Evolutionary conservation across 352 stramenopile species (phyloP), one percentile per base, ranked within the genome.

Genomic region (Phytophthora tentaculata): DNA sequence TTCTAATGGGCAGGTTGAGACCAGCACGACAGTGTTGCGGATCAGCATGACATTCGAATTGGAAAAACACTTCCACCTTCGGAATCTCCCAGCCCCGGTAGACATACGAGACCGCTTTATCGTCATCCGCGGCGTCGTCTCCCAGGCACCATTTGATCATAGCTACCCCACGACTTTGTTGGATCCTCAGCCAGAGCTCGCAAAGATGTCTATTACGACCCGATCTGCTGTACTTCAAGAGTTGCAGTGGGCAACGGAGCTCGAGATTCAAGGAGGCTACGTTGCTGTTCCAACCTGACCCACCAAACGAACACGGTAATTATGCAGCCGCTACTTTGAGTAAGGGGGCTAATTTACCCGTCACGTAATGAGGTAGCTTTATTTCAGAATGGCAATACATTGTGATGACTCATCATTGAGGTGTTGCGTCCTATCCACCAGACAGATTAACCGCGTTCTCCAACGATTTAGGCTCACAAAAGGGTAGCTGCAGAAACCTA

Each of bases 221-320:
- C 58, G 58, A 24, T 49, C 55, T 26, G 26, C 35, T 1, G 28
- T 59, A 13, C 50, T 66, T 23, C 61, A n/a, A 61, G 41, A 47
- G 20, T 43, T 68, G 28, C 39, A 44, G 13, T 73, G 65, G 65
- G 39, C 17, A 41, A 16, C 7, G 26, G 2, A 62, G 51, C 28
- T 57, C 2, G 20, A 68, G 22, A 26, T 73, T 16, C 22, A 73
- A 19, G 52, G 28, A 3, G 65, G 56, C 22, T 73, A 73, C 32
- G 48, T 63, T 28, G 61, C 44, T 3, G 45, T 57, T 0, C 35
- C 52, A 44, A 29, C 16, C 12, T 54, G 28, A 49, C 43, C 44
- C 19, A 23, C 14, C 43, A 49, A 24, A 13, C 8, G 1, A 39
- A 39, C 8, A 14, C 32, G 32, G 32, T 39, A 39, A 39, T 39